Base-by-base conservation (phyloP, 352 stramenopile species). In the Peronospora destructor region DNA sequence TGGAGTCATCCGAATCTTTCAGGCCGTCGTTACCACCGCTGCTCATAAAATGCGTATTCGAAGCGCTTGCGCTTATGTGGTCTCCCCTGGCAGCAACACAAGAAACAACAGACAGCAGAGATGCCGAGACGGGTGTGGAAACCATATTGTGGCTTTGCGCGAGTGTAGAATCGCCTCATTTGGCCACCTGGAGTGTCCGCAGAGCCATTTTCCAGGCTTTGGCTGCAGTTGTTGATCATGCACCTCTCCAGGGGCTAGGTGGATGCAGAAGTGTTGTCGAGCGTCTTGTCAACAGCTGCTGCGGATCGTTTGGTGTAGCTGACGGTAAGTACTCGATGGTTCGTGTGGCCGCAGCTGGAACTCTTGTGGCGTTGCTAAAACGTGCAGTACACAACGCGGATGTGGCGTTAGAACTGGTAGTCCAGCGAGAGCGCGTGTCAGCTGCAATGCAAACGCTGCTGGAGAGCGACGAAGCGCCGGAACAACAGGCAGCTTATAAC, bases 301-400 rank as follows among this genome's bases (percentile, higher is more conserved):
- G 75, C 14, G 71, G 73, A 3, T 56, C 75, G 11, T 60, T 73
- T 36, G 81, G 81, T 14, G 70, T 87, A 19, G 59, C 61, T 7
- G 78, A 91, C 26, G 61, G 49, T 32, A 87, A 88, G 61, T 89
- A 86, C 50, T 73, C 66, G 39, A 80, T 81, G 63, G 63, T 91
- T 14, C 77, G 81, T 37, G 66, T 85, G 19, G 76, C 81, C 6
- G 74, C 77, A 1, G 75, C 71, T 17, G 53, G 46, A 2, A 71
- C 71, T 38, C 56, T 91, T 19, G 55, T 65, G 1, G 61, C 72
- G 14, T 50, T 89, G 17, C 54, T 71, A 13, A 61, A 64, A 35
- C 73, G 68, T 32, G 61, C 42, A 41, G 17, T 57, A 11, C 35
- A 56, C 2, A 45, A 73, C 23, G 43, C 63, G 12, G 39, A 66